A percentile compares a stretch with the other conserved stretches of the same genome.
Evolutionary conservation across 768 basidiomycete genomes (phyloP).

Genomic region (Russula brevipes): DNA sequence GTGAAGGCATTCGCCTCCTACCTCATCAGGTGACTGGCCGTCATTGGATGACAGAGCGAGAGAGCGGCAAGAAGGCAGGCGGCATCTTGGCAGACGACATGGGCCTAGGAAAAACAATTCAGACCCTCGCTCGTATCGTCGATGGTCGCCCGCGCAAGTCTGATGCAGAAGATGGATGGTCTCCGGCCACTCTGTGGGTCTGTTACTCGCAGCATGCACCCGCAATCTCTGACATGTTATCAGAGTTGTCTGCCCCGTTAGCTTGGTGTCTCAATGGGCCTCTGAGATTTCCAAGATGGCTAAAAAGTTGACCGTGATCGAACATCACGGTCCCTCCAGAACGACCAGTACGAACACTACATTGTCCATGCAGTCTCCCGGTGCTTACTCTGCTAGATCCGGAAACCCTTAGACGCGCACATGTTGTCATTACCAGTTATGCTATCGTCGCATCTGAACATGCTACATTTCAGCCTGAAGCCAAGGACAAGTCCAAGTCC

Average conservation of each 20-base stretch:
- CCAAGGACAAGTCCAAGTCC: constrained; percentile 51
- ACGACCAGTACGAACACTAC: constrained; percentile 51
- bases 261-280: constrained; percentile 89
- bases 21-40: constrained; percentile 87
- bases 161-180: constrained; percentile 69
- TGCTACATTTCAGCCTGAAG: constrained; percentile 43
- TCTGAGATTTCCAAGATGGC: constrained; percentile 75
- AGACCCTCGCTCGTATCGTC: constrained; percentile 81
- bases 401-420: constrained; percentile 43
- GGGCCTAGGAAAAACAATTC: constrained; percentile 89
- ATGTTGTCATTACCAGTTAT: constrained; percentile 87
- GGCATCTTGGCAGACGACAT: constrained; percentile 92
- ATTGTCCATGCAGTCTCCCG: not conserved
- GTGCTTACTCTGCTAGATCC: constrained; percentile 43
- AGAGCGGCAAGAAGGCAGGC: constrained; percentile 70
- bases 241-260: constrained; percentile 84
- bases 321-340: constrained; percentile 78
- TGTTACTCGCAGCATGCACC: not conserved
- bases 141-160: constrained; percentile 68
- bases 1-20: constrained; percentile 60
- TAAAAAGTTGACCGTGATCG: constrained; percentile 57
- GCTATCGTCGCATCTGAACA: constrained; percentile 79
- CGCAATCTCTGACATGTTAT: not conserved
- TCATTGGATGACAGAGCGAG: constrained; percentile 82
- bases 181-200: constrained; percentile 63